Evolutionary conservation across 1,284 basidiomycete species (phyloP), one percentile per base, ranked within the genome.

Genomic region (Neonothopanus nambi): DNA sequence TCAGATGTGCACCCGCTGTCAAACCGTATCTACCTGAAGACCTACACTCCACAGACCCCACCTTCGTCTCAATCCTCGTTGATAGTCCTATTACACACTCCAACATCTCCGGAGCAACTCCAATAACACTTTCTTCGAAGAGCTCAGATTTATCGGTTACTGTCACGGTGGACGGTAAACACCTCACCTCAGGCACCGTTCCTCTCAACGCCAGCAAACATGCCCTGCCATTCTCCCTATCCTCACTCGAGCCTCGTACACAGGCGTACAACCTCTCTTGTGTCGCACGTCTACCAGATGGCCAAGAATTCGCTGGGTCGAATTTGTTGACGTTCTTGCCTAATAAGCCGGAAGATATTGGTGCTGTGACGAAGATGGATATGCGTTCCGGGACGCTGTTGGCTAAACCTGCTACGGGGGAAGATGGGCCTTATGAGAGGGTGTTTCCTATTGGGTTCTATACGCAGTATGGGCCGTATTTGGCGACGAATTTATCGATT

Each of bases 381-480:
- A 64, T 81, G 56, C 73, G 84, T 40, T 89, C 85, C 1, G 88
- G 88, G 3, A 83, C 80, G 1, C 58, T 90, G 48, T 70, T 89
- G 35, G 85, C 84, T 4, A 76, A 79, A 56, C 78, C 80, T 15
- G 70, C 73, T 1, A 71, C 66, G 51, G 81, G 80, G 12, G 68
- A 70, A 44, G 73, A 71, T 5, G 80, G 80, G 1, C 9, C 9
- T 5, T 89, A 82, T 63, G 74, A 78, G 38, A 76, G 82, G 0
- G 73, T 91, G 0, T 80, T 89, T 48, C 85, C 88, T 0, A 77
- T 89, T 49, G 89, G 89, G 2, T 91, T 87, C 64, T 91, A 89
- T 62, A 89, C 87, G 0, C 70, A 74, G 38, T 90, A 87, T 55
- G 75, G 76, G 48, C 70, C 70, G 3, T 89, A 88, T 61, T 65